phyloP scores from a whole-genome alignment of 148 eudicot genomes.

The Mesembryanthemum crystallinum region DNA sequence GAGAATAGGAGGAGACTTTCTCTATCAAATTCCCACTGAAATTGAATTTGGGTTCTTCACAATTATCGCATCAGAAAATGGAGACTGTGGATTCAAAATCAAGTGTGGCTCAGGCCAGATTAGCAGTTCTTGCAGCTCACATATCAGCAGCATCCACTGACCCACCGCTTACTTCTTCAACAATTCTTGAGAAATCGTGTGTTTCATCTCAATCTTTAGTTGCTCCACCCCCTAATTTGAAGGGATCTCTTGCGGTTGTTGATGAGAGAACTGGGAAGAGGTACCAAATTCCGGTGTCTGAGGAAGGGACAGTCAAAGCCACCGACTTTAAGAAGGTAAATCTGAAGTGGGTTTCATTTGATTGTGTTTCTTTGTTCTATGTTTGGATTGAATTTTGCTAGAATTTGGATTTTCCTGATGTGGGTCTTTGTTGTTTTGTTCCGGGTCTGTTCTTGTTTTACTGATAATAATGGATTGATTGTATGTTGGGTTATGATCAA shows the following conservation, averaged over 20 bases:
- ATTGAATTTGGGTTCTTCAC: neutral
- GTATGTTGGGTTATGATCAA: constrained; percentile 15
- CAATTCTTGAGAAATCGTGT: constrained; percentile 39
- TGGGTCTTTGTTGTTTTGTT: neutral
- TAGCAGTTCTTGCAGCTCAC: constrained; percentile 88
- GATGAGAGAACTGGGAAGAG: constrained; percentile 85
- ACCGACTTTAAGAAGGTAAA: constrained; percentile 85
- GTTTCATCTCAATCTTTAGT: constrained; percentile 49
- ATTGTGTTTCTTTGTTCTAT: neutral
- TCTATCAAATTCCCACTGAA: neutral
- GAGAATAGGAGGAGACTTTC: neutral
- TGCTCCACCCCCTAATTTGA: constrained; percentile 69
- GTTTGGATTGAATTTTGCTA: neutral
- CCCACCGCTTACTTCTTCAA: constrained; percentile 20
- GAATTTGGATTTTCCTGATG: constrained; percentile 1
- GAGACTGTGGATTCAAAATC: constrained; percentile 36
- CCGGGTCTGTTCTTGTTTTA: neutral
- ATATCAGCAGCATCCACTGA: constrained; percentile 31
- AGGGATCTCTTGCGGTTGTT: constrained; percentile 55
- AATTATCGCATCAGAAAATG: constrained; percentile 30
- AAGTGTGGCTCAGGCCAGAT: constrained; percentile 51
- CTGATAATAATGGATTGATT: no score
- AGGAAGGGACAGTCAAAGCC: constrained; percentile 77
- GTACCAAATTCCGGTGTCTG: constrained; percentile 70
- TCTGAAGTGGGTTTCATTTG: constrained; percentile 16